Evolutionary conservation across 306 rosid species (phyloP).

Genomic region (Cucurbita moschata): DNA sequence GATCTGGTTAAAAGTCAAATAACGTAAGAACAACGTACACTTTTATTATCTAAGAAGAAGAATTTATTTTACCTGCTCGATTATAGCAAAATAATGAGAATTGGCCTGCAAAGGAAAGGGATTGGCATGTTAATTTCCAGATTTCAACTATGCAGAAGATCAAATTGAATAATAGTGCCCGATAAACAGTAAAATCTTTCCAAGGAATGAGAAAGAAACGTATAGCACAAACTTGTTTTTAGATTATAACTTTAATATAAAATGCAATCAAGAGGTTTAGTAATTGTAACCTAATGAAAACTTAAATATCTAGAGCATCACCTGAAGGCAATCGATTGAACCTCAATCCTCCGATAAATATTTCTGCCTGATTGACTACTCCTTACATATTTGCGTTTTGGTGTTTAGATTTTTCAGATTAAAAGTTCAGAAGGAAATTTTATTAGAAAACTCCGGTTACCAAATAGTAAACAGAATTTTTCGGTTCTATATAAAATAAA

Average conservation of each 20-base stretch:
- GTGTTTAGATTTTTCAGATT: not conserved
- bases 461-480: not conserved
- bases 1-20: not conserved
- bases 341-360: not conserved
- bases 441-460: not conserved
- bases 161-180: not conserved
- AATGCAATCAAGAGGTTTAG: not conserved
- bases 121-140: slow-evolving; percentile 4
- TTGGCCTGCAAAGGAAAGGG: slow-evolving; percentile 67
- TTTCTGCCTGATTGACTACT: not conserved
- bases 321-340: not conserved
- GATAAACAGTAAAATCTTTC: not conserved
- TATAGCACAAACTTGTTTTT: not conserved
- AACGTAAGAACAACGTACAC: not conserved
- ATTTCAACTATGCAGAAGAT: not conserved
- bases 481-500: not conserved
- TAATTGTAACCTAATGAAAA: not conserved
- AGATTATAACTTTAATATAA: not conserved
- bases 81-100: slow-evolving; percentile 81
- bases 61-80: slow-evolving; percentile 70
- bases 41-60: slow-evolving; percentile 7
- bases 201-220: not conserved
- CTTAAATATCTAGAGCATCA: not conserved
- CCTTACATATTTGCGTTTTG: not conserved
- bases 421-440: not conserved